phyloP scores from a whole-genome alignment of 257 asterid species.

The Solanum verrucosum region DNA sequence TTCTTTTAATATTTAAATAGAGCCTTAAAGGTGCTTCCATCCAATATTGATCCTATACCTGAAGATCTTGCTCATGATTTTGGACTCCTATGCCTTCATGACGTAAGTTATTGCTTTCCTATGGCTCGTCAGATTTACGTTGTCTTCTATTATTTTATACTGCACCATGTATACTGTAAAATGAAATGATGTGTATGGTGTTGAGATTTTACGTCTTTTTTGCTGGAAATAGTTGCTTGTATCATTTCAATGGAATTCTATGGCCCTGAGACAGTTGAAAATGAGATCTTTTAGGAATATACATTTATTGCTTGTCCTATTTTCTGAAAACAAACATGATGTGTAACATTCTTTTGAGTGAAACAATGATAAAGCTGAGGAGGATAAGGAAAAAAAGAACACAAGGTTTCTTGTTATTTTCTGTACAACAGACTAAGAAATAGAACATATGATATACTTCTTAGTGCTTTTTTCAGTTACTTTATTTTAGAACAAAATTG shows the following conservation, averaged over 20 bases:
- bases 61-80: conserved; percentile 47
- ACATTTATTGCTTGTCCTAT: neutral
- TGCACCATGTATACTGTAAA: neutral
- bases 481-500: neutral
- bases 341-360: neutral
- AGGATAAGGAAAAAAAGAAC: neutral
- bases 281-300: neutral
- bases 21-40: conserved; percentile 59
- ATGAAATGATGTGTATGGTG: neutral
- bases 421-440: neutral
- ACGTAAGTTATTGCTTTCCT: conserved; percentile 36
- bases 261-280: neutral
- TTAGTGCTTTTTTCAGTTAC: neutral
- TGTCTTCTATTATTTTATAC: neutral
- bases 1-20: conserved; percentile 25
- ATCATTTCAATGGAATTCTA: neutral
- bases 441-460: neutral
- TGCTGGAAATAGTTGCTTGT: neutral
- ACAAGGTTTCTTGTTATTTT: neutral
- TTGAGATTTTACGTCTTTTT: neutral
- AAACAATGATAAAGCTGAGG: neutral
- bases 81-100: conserved; percentile 55
- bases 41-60: conserved; percentile 80
- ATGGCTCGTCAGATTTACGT: neutral
- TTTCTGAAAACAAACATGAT: neutral